Base-by-base conservation (phyloP, 2,329 filamentous ascomycete species). In the Periconia sp. region DNA sequence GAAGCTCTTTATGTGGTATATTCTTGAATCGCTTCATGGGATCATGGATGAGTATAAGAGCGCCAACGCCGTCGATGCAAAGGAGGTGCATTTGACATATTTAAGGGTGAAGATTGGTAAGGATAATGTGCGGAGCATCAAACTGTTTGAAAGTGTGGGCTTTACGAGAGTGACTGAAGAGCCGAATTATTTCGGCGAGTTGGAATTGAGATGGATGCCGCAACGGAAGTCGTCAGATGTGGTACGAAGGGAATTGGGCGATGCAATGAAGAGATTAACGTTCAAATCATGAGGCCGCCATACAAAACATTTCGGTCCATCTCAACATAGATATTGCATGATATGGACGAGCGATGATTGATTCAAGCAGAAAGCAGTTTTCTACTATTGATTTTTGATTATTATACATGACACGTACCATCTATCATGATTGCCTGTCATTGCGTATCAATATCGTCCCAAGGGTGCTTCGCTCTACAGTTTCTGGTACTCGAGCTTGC, bases 401-500 rank as follows among this genome's bases (percentile, higher is more conserved):
- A 64, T 62, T 56, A 53, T 67, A 67, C 64, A 68, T 64, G 61
- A 63, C 54, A 52, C 53, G 51, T 37, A 55, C 49, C 13, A 53
- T 62, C 57, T 60, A 58, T 61, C 54, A 58, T 61, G 58, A 54
- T 45, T 52, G 52, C 58, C 59, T 57, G 56, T 49, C 55, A 58
- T 58, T 58, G 50, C 47, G 52, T 53, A 33, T 49, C 50, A 44
- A n/a, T 18, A 14, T 18, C 20, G 17, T n/a, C 42, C 42, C 15
- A 17, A 17, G 33, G 45, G 45, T 52, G 30, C 20, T 23, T 45
- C 30, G 45, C 41, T 58, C 59, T 87, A 96, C 78, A 96, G 81
- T 80, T 96, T 96, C 84, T 96, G 89, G 79, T 97, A 97, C 76
- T 97, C 93, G 47, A 97, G 82, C 81, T 97, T 97, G 77, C 94